phyloP scores from a whole-genome alignment of 768 basidiomycete species.

The Pleurotus citrinopileatus region DNA sequence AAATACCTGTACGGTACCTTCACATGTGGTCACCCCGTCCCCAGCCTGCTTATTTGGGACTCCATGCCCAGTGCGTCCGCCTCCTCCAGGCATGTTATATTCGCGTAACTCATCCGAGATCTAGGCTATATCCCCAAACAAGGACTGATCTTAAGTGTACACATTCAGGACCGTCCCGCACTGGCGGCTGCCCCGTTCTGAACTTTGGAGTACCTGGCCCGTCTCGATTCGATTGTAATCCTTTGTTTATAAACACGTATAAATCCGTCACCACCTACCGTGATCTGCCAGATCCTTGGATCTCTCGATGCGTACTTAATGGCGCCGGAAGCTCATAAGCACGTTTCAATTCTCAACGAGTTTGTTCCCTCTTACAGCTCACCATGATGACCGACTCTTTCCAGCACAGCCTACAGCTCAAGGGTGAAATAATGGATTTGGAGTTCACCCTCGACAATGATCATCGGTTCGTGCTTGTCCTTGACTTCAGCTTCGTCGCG shows the following conservation, averaged over 20 bases:
- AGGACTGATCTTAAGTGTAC: constrained; percentile 2
- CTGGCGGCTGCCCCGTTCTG: constrained; percentile 3
- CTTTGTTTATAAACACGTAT: constrained; percentile 12
- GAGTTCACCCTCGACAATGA: constrained; percentile 71
- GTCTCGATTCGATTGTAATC: constrained; percentile 3
- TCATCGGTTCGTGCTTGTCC: constrained; percentile 45
- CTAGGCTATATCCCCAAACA: constrained; percentile 1
- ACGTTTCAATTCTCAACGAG: constrained; percentile 42
- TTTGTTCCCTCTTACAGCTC: constrained; percentile 46
- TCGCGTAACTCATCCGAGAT: constrained; percentile 8
- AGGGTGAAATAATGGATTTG: constrained; percentile 76
- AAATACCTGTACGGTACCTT: constrained; percentile 9
- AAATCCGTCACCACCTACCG: constrained; percentile 24
- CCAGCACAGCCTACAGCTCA: constrained; percentile 56
- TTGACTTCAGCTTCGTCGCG: constrained; percentile 16
- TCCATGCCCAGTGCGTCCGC: neutral
- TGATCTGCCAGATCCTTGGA: constrained; percentile 40
- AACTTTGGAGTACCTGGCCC: constrained; percentile 8
- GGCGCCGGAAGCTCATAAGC: constrained; percentile 55
- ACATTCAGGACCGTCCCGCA: constrained; percentile 4
- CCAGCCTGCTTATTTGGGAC: constrained; percentile 10
- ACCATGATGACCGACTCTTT: constrained; percentile 55
- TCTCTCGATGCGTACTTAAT: constrained; percentile 53
- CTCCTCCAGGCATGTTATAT: constrained; percentile 8
- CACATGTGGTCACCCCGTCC: constrained; percentile 7